A percentile compares a stretch with the other conserved stretches of the same genome.
Conservation (phyloP, 371 early-diverging fungal species). For the Nematocida homosporus region DNA sequence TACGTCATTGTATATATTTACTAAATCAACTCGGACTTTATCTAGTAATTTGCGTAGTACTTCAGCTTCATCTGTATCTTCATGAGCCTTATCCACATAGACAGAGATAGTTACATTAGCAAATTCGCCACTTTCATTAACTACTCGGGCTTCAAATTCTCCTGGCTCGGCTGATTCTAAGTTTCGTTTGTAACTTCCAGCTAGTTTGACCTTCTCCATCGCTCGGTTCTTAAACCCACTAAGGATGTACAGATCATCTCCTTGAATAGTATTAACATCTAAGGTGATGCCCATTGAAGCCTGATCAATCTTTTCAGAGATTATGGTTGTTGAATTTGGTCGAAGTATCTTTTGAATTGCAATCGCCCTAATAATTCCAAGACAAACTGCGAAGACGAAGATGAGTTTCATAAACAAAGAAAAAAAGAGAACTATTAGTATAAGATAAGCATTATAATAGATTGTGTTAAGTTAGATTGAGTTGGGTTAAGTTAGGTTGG, state of each 20-base stretch:
- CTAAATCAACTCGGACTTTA: slow-evolving; percentile 40
- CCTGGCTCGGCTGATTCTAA: slow-evolving; percentile 35
- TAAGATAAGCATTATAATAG: too few species aligned
- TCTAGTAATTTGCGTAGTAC: slow-evolving; percentile 46
- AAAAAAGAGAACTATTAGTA: slow-evolving; percentile 12
- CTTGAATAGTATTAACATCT: slow-evolving; percentile 38
- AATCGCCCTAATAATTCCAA: slow-evolving; percentile 15
- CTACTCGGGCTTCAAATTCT: slow-evolving; percentile 29
- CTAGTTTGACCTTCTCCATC: background rate
- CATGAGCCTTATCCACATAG: slow-evolving; percentile 39
- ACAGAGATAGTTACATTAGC: slow-evolving; percentile 20
- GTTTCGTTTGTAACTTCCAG: slow-evolving; percentile 15
- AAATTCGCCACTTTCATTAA: slow-evolving; percentile 26
- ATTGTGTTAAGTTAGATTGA: too few species aligned
- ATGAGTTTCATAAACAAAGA: slow-evolving; percentile 39
- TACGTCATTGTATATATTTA: slow-evolving; percentile 50
- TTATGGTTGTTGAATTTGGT: slow-evolving; percentile 12
- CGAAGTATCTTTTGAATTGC: slow-evolving; percentile 52
- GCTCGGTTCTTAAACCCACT: slow-evolving; percentile 29
- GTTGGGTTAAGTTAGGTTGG: too few species aligned
- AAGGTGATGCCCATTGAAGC: slow-evolving; percentile 31
- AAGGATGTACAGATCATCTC: background rate
- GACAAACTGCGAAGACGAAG: slow-evolving; percentile 1
- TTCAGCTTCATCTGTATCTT: slow-evolving; percentile 55
- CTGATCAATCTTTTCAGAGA: slow-evolving; percentile 30